Conservation (phyloP, 1,284 basidiomycete species). For the Ganoderma boninense region DNA sequence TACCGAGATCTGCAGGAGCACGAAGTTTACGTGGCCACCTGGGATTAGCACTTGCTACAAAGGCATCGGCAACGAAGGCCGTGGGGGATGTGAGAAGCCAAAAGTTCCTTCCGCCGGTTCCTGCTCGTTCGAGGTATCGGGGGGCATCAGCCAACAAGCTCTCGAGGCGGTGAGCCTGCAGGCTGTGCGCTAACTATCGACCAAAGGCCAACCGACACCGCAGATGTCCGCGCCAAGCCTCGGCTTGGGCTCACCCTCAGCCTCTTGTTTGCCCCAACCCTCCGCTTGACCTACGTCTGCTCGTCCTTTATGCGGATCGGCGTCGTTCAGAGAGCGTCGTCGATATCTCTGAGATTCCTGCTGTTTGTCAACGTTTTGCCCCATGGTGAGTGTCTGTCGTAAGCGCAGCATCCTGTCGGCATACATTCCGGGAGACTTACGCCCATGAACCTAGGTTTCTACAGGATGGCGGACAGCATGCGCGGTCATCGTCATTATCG, state of each 20-base stretch:
- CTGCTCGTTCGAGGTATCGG: not conserved
- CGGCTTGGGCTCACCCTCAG: not conserved
- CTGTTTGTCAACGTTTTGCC: not conserved
- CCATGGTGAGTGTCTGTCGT: slow-evolving; percentile 9
- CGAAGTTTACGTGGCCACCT: not conserved
- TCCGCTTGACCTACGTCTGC: not conserved
- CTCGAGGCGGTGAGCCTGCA: not conserved
- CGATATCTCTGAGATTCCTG: not conserved
- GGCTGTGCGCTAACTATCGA: not conserved
- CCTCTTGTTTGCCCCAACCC: not conserved
- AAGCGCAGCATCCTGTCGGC: not conserved
- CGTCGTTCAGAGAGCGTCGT: not conserved
- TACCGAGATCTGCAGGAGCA: too few species aligned
- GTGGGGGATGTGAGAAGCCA: not conserved
- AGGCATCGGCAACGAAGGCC: not conserved
- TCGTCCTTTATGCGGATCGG: not conserved
- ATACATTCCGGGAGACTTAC: not conserved
- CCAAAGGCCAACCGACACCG: not conserved
- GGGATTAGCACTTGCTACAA: not conserved
- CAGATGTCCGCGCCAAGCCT: not conserved
- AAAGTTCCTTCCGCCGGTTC: not conserved
- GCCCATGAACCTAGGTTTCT: slow-evolving; percentile 16
- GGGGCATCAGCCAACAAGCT: not conserved
- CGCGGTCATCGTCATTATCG: slow-evolving; percentile 27
- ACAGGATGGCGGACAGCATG: slow-evolving; percentile 32